phyloP scores from a whole-genome alignment of 2,329 filamentous ascomycete genomes.

The Sclerotiophoma versabilis region DNA sequence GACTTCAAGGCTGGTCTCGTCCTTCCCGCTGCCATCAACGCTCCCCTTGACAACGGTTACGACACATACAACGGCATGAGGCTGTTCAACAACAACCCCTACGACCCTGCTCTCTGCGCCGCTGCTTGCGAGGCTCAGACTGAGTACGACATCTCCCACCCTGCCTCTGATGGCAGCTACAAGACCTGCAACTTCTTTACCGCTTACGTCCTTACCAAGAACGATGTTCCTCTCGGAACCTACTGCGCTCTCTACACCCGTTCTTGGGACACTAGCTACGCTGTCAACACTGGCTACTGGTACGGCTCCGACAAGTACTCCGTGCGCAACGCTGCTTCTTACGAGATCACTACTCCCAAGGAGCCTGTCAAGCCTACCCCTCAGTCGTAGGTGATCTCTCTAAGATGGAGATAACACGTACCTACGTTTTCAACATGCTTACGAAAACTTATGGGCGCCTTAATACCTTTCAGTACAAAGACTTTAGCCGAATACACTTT shows the following conservation, averaged over 20 bases:
- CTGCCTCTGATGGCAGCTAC: slow-evolving; percentile 36
- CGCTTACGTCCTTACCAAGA: slow-evolving; percentile 47
- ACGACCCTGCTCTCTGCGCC: slow-evolving; percentile 41
- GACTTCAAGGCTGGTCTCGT: slow-evolving; percentile 28
- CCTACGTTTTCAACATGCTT: not conserved
- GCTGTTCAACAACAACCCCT: slow-evolving; percentile 39
- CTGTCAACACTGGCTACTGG: slow-evolving; percentile 35
- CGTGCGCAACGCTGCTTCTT: slow-evolving; percentile 17
- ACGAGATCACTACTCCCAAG: not conserved
- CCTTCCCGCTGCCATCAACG: slow-evolving; percentile 37
- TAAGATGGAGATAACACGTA: not conserved
- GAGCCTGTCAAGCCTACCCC: not conserved
- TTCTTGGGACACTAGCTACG: slow-evolving; percentile 21
- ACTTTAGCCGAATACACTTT: slow-evolving; percentile 4
- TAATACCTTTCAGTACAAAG: not conserved
- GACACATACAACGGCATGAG: slow-evolving; percentile 40
- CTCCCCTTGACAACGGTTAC: slow-evolving; percentile 23
- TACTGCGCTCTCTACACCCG: slow-evolving; percentile 44
- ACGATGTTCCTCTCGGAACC: slow-evolving; percentile 46
- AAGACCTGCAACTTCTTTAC: slow-evolving; percentile 50
- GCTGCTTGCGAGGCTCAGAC: slow-evolving; percentile 47
- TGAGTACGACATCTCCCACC: slow-evolving; percentile 41
- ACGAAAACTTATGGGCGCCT: not conserved
- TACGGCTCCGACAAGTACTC: slow-evolving; percentile 24
- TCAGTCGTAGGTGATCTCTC: not conserved